Evolutionary conservation across 257 asterid species (phyloP), one percentile per base, ranked within the genome.

Genomic region (Nicotiana benthamiana): DNA sequence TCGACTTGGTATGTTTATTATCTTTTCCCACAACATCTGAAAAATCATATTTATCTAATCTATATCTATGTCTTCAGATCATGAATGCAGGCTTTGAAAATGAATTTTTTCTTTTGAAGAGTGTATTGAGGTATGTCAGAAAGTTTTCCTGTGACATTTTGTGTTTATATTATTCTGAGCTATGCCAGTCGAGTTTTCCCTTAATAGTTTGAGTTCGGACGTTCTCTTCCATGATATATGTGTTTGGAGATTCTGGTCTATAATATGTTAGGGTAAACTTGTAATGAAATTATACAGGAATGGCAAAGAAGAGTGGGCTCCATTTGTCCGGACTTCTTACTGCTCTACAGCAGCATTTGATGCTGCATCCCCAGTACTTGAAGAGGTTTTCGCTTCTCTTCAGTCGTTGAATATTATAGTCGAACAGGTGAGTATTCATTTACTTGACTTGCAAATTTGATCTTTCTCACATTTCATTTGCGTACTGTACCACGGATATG

Each of bases 51-150:
- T 4, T 86, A n/a, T 76, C 84, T 79, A 81, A 79, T 77, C 16
- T 22, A 36, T 85, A 80, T 77, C 83, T 87, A 52, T 72, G 72
- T 30, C 66, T 88, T 84, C 97, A 95, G 99, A 91, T 81, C 40
- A 81, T 93, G 94, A 92, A 93, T 85, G 97, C 97, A 79, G 99
- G 99, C 67, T 95, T 95, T 81, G 99, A 95, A 89, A 92, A 84
- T 56, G 99, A 95, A 84, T 95, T 93, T 86, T 90, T 80, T 84
- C 90, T 95, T 80, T 86, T 95, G 75, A 89, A 87, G 83, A 89
- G 87, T 77, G 86, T 84, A 62, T 54, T 86, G 59, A 89, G 87
- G 99, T 95, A 89, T 80, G 91, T 59, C 62, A 59, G 68, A 64
- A 27, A 76, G 57, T 72, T 77, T 40, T 64, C 40, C 59, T 16